Evolutionary conservation across 2,329 filamentous ascomycete species (phyloP).

Genomic region (Neopestalotiopsis sp.): DNA sequence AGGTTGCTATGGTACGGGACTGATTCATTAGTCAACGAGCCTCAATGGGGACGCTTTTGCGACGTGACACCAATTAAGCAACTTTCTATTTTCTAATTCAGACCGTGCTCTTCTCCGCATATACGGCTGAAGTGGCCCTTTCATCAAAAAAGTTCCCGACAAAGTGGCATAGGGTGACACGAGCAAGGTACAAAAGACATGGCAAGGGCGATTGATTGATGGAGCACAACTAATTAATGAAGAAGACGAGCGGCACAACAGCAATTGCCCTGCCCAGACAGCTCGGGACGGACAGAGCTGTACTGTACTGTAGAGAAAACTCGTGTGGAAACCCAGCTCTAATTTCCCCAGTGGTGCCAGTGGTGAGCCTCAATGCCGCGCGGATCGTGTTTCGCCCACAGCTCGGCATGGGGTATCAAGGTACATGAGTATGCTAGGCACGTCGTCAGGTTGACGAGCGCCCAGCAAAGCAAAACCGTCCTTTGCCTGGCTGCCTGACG

Average conservation of each 20-base stretch:
- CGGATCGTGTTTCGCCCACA: conserved; percentile 11
- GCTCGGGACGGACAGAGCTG: not conserved
- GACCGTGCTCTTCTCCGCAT: not conserved
- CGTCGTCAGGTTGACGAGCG: conserved; percentile 14
- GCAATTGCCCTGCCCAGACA: not conserved
- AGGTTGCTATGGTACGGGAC: not conserved
- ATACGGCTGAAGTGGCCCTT: not conserved
- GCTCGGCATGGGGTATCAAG: not conserved
- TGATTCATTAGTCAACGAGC: not conserved
- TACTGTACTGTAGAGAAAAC: not conserved
- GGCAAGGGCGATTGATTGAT: not conserved
- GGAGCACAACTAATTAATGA: not conserved
- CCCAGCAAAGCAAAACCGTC: not conserved
- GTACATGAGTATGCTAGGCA: too few relatives aligned
- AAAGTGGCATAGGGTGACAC: not conserved
- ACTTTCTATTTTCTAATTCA: not conserved
- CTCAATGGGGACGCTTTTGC: not conserved
- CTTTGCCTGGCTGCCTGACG: conserved; percentile 15
- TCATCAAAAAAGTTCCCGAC: not conserved
- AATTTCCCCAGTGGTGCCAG: conserved; percentile 8
- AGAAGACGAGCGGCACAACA: not conserved
- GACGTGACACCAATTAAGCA: not conserved
- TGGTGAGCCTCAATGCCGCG: not conserved
- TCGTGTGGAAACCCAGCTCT: conserved; percentile 7
- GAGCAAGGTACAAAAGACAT: not conserved